Base-by-base conservation (phyloP, 108 stramenopile genomes). In the Aureococcus anophagefferens region DNA sequence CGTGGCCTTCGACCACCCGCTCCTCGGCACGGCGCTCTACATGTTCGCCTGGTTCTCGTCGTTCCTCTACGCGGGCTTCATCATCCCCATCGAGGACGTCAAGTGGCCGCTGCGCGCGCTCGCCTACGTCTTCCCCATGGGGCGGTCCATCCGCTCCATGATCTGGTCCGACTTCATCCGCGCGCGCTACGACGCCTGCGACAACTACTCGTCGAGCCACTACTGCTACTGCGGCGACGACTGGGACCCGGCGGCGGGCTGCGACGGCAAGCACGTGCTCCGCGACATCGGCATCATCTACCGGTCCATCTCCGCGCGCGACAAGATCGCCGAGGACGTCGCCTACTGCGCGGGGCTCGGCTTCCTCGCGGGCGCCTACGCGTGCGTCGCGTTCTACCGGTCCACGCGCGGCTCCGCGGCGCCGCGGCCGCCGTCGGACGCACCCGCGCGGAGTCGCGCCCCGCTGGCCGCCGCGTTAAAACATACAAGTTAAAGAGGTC, bases 61-160 rank as follows among this genome's bases (percentile, higher is more conserved):
- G 21, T 81, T 81, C 64, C 62, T 81, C 35, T 81, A 74, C 71
- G 71, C 64, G 29, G 78, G 78, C 16, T 76, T 79, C 72, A 45
- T 79, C 25, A 73, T 82, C 25, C 68, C 81, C 13, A 30, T 70
- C 30, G 30, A 63, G 9, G 69, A 66, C 46, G 37, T 73, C 46
- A 29, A 45, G 30, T 73, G 72, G 72, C 71, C 71, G 31, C n/a
- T 73, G 28, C 65, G 72, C 11, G 72, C 66, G 31, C 40, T 66
- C 72, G 30, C 32, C 66, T 73, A 67, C 66, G 30, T 67, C 72
- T 63, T 73, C 9, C 72, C 72, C 33, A 7, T 73, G 5, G 25
- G 72, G 5, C 46, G 37, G 5, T 9, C 28, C 29, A 30, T 46
- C 5, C 68, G 68, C 68, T 4, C 29, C 68, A 69, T 69, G 68